Conservation (phyloP, 2,329 filamentous ascomycete species). For the Penicillium sp. region DNA sequence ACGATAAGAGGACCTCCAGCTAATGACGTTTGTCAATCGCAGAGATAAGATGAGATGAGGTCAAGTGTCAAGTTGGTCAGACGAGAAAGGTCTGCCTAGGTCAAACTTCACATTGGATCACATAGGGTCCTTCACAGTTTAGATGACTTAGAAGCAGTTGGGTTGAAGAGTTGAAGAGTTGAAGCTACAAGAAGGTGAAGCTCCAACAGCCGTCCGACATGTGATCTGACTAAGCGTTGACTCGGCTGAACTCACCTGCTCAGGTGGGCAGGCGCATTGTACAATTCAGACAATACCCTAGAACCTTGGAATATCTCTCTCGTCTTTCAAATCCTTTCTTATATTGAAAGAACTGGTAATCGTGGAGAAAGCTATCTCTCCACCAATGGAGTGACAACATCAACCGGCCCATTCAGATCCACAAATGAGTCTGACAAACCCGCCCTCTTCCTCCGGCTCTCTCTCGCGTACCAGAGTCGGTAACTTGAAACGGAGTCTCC, state of each 20-base stretch:
- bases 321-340: not conserved
- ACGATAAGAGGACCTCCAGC: not conserved
- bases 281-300: not conserved
- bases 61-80: not conserved
- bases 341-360: not conserved
- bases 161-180: not conserved
- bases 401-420: not conserved
- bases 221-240: conserved; percentile 8
- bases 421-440: conserved; percentile 38
- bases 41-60: not conserved
- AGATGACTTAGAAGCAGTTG: not conserved
- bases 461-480: conserved; percentile 31
- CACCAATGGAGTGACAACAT: conserved; percentile 8
- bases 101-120: not conserved
- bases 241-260: not conserved
- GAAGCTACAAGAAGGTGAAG: not conserved
- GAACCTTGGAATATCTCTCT: not conserved
- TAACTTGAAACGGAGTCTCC: conserved; percentile 37
- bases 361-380: conserved; percentile 1
- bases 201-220: not conserved
- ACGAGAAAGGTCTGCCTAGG: not conserved
- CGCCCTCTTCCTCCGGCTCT: conserved; percentile 34
- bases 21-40: not conserved
- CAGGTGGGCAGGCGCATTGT: not conserved
- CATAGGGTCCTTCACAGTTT: not conserved